phyloP scores from a whole-genome alignment of 1,139 yeast species.

The Pneumocystis sp. region DNA sequence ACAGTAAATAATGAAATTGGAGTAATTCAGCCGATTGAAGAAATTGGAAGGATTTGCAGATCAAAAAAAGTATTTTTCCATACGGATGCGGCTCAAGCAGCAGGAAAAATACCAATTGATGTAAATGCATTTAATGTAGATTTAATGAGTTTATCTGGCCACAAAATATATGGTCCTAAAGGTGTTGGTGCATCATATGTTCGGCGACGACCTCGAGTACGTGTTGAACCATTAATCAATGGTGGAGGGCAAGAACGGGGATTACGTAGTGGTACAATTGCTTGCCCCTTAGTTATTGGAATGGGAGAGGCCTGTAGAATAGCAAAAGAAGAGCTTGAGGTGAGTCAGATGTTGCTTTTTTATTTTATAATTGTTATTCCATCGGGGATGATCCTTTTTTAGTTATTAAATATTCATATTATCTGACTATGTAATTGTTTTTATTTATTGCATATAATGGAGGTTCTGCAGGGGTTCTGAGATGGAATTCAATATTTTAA shows the following conservation, averaged over 20 bases:
- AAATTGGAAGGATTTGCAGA: constrained; percentile 79
- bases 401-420: not conserved
- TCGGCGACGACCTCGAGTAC: constrained; percentile 95
- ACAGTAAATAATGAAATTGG: constrained; percentile 98
- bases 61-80: constrained; percentile 85
- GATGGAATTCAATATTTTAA: constrained; percentile 1
- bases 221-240: constrained; percentile 83
- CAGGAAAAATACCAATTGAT: constrained; percentile 82
- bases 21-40: constrained; percentile 88
- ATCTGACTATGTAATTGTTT: not conserved
- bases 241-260: constrained; percentile 99
- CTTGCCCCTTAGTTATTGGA: constrained; percentile 90
- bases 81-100: constrained; percentile 97
- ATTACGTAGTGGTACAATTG: constrained; percentile 86
- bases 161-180: constrained; percentile 95
- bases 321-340: constrained; percentile 52
- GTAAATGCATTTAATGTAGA: constrained; percentile 91
- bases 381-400: not conserved
- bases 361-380: not conserved
- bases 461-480: constrained; percentile 12
- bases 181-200: constrained; percentile 94
- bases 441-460: not conserved
- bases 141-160: constrained; percentile 83
- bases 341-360: constrained; percentile 12
- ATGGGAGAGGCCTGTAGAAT: constrained; percentile 95